phyloP scores from a whole-genome alignment of 768 basidiomycete species.

The Serendipita sp. region DNA sequence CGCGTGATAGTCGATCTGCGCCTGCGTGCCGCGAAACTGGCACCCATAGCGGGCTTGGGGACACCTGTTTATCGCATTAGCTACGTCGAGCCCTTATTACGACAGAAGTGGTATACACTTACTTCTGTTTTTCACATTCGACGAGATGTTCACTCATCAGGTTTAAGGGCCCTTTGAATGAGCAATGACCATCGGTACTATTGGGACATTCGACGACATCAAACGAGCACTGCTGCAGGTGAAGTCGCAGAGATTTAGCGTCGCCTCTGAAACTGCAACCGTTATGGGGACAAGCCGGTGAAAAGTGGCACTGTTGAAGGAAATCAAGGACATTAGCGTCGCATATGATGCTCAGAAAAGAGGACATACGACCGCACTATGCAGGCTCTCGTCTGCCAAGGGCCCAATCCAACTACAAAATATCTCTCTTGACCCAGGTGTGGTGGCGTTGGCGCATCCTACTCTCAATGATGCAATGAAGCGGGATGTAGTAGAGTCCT shows the following conservation, averaged over 20 bases:
- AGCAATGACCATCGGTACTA: neutral
- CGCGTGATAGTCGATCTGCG: neutral
- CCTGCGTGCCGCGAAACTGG: neutral
- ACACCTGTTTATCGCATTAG: neutral
- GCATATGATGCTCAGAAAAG: neutral
- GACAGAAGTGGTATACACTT: neutral
- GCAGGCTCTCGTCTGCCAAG: neutral
- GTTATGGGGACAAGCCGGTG: neutral
- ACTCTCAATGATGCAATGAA: neutral
- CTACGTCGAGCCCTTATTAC: neutral
- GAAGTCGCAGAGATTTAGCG: neutral
- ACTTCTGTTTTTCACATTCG: neutral
- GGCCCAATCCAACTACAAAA: neutral
- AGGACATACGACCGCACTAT: neutral
- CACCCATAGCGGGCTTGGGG: neutral
- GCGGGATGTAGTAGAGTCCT: neutral
- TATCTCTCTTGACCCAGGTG: neutral
- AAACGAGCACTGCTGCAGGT: neutral
- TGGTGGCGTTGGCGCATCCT: neutral
- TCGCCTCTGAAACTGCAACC: neutral
- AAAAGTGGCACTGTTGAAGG: neutral
- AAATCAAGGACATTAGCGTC: neutral
- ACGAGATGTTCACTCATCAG: neutral
- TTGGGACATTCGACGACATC: neutral
- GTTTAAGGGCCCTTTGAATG: neutral